These are phyloP conservation scores for Chrysosporium keratinophilum DNA, from an alignment of 2,329 filamentous ascomycete genomes.

Conservation along the genomic window DNA sequence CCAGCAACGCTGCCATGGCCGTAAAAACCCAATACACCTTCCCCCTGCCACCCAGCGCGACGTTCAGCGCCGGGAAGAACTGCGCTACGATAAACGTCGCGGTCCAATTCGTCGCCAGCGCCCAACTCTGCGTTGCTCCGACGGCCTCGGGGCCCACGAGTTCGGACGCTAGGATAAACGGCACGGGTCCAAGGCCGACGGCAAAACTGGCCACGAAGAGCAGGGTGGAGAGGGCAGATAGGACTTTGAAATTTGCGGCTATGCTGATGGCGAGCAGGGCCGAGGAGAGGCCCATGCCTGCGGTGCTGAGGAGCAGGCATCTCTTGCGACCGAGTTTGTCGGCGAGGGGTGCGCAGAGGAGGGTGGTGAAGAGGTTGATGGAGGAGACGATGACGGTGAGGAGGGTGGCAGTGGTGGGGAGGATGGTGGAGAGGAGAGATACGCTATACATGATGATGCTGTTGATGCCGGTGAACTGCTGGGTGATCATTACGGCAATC, in stretches of 20 bases:
- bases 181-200: constrained; percentile 81
- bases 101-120: constrained; percentile 74
- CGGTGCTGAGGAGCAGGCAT: constrained; percentile 70
- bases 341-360: constrained; percentile 69
- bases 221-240: constrained; percentile 73
- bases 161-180: constrained; percentile 87
- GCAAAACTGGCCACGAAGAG: constrained; percentile 84
- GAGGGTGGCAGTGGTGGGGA: constrained; percentile 69
- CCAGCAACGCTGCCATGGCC: constrained; percentile 57
- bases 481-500: constrained; percentile 80
- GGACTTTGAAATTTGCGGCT: constrained; percentile 55
- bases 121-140: constrained; percentile 82
- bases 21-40: constrained; percentile 92
- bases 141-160: constrained; percentile 84
- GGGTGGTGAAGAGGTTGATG: constrained; percentile 75
- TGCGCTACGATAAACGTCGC: constrained; percentile 88
- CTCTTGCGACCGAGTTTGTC: constrained; percentile 81
- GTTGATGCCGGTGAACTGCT: constrained; percentile 91
- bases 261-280: constrained; percentile 73
- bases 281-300: constrained; percentile 72
- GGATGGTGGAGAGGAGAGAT: constrained; percentile 67
- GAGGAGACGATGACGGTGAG: constrained; percentile 80
- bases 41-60: constrained; percentile 62
- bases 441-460: constrained; percentile 98
- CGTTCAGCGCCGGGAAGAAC: constrained; percentile 84